phyloP scores from a whole-genome alignment of 208 protist genomes.

The Acanthamoeba culbertsoni region DNA sequence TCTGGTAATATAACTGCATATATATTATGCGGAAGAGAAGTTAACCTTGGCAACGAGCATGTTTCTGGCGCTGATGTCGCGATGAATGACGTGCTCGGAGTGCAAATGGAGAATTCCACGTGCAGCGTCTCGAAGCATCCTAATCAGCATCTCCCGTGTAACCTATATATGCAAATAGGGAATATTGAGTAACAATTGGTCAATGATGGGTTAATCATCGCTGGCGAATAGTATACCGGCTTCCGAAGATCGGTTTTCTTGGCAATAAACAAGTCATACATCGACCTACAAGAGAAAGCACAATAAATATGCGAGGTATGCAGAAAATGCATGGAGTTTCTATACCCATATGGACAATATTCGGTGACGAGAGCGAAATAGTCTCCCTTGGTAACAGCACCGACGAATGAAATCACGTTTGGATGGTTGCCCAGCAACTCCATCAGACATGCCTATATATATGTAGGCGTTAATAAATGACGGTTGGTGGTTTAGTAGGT shows the following conservation, averaged over 20 bases:
- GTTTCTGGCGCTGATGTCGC: constrained; percentile 18
- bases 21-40: background rate
- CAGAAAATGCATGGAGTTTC: background rate
- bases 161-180: background rate
- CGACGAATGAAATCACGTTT: constrained; percentile 39
- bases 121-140: background rate
- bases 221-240: background rate
- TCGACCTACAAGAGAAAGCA: background rate
- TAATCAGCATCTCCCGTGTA: background rate
- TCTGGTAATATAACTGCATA: background rate
- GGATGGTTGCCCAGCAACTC: constrained; percentile 43
- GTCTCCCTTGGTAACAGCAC: constrained; percentile 36
- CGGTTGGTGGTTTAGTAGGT: background rate
- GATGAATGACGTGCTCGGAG: constrained; percentile 18
- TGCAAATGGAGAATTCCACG: constrained; percentile 30
- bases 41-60: constrained; percentile 13
- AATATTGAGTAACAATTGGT: background rate
- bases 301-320: background rate
- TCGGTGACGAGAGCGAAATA: constrained; percentile 40
- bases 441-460: background rate
- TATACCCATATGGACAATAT: constrained; percentile 21
- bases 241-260: constrained; percentile 17
- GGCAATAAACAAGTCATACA: constrained; percentile 23
- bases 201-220: background rate
- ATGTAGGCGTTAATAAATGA: background rate